Base-by-base conservation (phyloP, 495 filamentous ascomycete genomes). In the Chaetomium tenue region DNA sequence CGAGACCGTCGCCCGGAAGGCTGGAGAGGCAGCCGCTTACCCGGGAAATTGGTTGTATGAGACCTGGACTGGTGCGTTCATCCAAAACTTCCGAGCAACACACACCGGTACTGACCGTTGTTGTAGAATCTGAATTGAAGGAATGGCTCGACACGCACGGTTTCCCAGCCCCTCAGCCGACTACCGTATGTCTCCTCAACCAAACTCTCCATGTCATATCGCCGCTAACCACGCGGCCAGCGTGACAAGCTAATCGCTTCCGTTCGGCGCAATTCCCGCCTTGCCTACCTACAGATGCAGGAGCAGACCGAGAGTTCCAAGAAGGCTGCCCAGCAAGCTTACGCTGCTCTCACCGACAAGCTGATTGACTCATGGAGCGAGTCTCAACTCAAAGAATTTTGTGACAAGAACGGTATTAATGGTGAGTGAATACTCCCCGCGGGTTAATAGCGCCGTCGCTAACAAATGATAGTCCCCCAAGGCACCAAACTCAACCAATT, bases 1-100 rank as follows among this genome's bases (percentile, higher is more conserved):
- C 66, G 87, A 97, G 65, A 79, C 83, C 4, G 74, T 89, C 50
- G 92, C 94, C 15, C 86, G 92, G 72, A 97, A 96, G 78, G 81
- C 84, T 47, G 91, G 90, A 65, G 89, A 97, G 76, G 89, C 91
- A 1, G 79, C 84, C 44, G 72, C 84, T 12, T 98, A 98, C 68
- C 94, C 94, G 46, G 94, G 94, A n/a, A 87, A 96, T 76, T 98
- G 94, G 94, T 78, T 98, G 39, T 98, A 97, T 70, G 86, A 86
- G 63, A 81, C 88, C 42, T 98, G 94, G 94, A 85, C 88, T 51
- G 70, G 70, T 72, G 40, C 84, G 93, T 47, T 89, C 7, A 30
- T 12, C 2, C 5, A 3, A 0, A 13, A 20, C 4, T 28, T 44
- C 6, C 6, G 28, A 8, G 28, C 2, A 20, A 39, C 0, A n/a